Percentiles rank a stretch among this genome's conserved stretches.
These are phyloP conservation scores for Didymellaceae sp. DNA, from an alignment of 2,329 filamentous ascomycete genomes.

Conservation along the genomic window DNA sequence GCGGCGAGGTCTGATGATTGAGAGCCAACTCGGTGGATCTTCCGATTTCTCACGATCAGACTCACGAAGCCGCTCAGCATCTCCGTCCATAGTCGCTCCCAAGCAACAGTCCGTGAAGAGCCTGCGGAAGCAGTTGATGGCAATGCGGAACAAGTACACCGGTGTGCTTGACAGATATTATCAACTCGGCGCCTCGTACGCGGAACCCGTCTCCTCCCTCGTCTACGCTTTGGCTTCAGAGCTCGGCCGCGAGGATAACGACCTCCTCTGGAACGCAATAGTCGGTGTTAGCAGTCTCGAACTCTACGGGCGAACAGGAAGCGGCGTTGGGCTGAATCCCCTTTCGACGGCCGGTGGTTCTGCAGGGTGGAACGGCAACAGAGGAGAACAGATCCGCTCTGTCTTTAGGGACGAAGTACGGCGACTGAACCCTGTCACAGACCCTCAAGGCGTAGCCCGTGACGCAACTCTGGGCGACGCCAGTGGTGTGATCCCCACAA, in stretches of 20 bases:
- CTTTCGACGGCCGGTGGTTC: conserved; percentile 60
- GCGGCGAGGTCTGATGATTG: conserved; percentile 61
- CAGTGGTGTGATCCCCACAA: conserved; percentile 85
- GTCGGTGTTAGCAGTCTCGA: conserved; percentile 95
- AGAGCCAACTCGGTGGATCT: conserved; percentile 40
- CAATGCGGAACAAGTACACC: conserved; percentile 79
- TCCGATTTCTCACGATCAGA: conserved; percentile 51
- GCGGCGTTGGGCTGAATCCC: conserved; percentile 72
- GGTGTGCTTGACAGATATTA: conserved; percentile 81
- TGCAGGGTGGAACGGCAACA: conserved; percentile 79
- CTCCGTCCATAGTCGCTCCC: conserved; percentile 46
- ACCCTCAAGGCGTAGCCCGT: conserved; percentile 62
- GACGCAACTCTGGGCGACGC: conserved; percentile 69
- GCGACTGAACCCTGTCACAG: conserved; percentile 80
- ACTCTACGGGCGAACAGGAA: conserved; percentile 84
- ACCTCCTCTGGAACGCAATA: conserved; percentile 92
- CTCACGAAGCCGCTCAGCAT: conserved; percentile 46
- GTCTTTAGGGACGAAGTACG: conserved; percentile 92
- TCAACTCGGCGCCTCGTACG: conserved; percentile 84
- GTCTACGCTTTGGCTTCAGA: conserved; percentile 95
- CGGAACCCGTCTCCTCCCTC: conserved; percentile 92
- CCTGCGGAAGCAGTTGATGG: conserved; percentile 75
- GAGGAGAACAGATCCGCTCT: conserved; percentile 83
- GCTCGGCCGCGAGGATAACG: conserved; percentile 94
- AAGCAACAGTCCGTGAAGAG: conserved; percentile 73